Percentiles rank a stretch among this genome's conserved stretches.
Evolutionary conservation across 2,329 filamentous ascomycete genomes (phyloP).

Genomic region (Fusarium sororula): DNA sequence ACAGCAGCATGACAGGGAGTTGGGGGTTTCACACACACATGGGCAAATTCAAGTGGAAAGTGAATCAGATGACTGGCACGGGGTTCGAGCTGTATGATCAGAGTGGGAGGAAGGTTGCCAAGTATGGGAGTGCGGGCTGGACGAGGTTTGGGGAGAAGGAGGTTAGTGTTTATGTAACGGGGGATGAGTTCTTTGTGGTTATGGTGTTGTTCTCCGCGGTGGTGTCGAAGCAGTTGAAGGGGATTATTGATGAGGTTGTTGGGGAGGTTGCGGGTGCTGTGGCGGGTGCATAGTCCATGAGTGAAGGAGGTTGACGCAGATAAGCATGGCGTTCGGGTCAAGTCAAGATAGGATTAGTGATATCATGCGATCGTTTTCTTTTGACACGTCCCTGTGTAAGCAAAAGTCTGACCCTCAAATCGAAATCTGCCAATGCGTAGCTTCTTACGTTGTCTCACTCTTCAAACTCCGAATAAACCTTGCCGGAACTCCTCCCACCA

Average conservation of each 20-base stretch:
- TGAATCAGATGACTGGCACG: conserved; percentile 23
- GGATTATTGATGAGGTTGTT: conserved; percentile 13
- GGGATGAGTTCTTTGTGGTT: conserved; percentile 36
- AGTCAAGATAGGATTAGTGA: background rate
- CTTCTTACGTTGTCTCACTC: accelerated
- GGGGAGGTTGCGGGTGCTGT: conserved; percentile 5
- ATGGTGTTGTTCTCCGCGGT: conserved; percentile 35
- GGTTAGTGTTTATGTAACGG: conserved; percentile 28
- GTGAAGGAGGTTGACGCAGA: background rate
- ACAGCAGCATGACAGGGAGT: conserved; percentile 22
- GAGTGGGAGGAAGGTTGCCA: conserved; percentile 28
- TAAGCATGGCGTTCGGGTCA: background rate
- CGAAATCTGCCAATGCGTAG: background rate
- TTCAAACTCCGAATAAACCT: conserved; percentile 8
- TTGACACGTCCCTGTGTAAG: accelerated
- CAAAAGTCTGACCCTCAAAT: accelerated
- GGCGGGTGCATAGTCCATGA: background rate
- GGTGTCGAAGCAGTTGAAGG: conserved; percentile 14
- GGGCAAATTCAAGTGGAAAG: conserved; percentile 44
- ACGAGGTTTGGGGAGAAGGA: conserved; percentile 26
- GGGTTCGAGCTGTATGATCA: conserved; percentile 30
- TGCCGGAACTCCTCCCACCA: conserved; percentile 20
- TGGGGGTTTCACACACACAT: conserved; percentile 26
- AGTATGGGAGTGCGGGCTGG: conserved; percentile 28
- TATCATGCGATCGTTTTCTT: background rate